Conservation (phyloP, 495 filamentous ascomycete genomes). For the Lepraria neglecta region DNA sequence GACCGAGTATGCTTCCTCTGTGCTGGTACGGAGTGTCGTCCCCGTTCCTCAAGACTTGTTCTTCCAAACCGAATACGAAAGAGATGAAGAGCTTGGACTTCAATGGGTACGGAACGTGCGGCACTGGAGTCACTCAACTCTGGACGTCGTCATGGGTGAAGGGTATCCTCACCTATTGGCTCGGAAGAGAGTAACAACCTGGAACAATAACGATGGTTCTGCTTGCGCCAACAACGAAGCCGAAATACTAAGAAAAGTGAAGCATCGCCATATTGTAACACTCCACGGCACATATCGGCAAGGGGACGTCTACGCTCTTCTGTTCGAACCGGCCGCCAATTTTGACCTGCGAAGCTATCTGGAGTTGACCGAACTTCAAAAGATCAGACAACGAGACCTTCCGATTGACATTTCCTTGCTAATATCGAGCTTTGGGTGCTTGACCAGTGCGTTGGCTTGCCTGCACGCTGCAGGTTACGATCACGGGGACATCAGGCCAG, state of each 20-base stretch:
- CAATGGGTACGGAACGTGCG: not conserved
- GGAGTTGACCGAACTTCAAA: conserved; percentile 1
- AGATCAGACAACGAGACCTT: conserved; percentile 2
- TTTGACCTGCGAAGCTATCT: not conserved
- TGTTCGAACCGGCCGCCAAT: not conserved
- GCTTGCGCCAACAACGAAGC: not conserved
- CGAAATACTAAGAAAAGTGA: not conserved
- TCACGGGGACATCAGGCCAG: conserved; percentile 2
- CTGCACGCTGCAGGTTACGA: conserved; percentile 1
- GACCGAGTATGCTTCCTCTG: not conserved
- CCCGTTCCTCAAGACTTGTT: not conserved
- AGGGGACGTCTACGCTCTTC: not conserved
- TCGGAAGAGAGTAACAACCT: not conserved
- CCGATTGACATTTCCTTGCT: not conserved
- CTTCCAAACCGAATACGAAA: not conserved
- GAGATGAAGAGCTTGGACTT: conserved; percentile 1
- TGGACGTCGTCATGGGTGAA: not conserved
- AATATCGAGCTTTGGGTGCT: not conserved
- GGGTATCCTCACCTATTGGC: not conserved
- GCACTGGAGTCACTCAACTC: not conserved
- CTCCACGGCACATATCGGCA: conserved; percentile 7
- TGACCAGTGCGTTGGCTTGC: not conserved
- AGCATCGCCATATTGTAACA: conserved; percentile 6
- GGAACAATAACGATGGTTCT: not conserved
- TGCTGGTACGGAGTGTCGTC: not conserved